Evolutionary conservation across 2,329 filamentous ascomycete species (phyloP).

Genomic region (Fusarium abutilonis): DNA sequence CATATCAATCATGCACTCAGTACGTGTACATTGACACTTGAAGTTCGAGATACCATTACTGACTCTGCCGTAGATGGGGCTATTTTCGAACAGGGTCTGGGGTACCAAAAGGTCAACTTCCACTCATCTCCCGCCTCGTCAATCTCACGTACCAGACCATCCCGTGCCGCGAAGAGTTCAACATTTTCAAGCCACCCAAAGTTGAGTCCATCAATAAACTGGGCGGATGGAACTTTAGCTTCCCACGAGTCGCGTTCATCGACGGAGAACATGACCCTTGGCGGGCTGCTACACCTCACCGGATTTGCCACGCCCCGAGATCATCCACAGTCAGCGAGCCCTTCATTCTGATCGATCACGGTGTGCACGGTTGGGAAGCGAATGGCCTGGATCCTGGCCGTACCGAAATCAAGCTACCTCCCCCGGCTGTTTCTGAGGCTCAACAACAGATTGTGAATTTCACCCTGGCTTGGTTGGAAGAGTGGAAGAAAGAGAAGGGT

Average conservation of each 20-base stretch:
- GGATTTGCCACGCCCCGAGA: conserved; percentile 66
- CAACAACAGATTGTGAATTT: conserved; percentile 69
- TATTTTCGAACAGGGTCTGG: conserved; percentile 79
- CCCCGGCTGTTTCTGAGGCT: conserved; percentile 64
- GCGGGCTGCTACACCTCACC: conserved; percentile 77
- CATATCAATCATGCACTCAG: conserved; percentile 66
- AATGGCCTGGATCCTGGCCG: conserved; percentile 66
- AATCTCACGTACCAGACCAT: conserved; percentile 69
- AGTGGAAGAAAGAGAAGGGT: conserved; percentile 57
- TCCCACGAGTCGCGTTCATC: conserved; percentile 77
- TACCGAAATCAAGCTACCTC: conserved; percentile 71
- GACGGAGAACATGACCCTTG: conserved; percentile 85
- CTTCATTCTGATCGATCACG: conserved; percentile 76
- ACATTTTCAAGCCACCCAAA: conserved; percentile 71
- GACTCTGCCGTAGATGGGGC: conserved; percentile 69
- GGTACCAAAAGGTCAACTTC: conserved; percentile 69
- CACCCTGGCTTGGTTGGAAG: conserved; percentile 73
- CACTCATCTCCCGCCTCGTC: conserved; percentile 76
- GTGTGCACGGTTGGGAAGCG: conserved; percentile 85
- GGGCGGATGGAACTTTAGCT: conserved; percentile 77
- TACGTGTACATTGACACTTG: conserved; percentile 44
- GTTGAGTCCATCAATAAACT: conserved; percentile 77
- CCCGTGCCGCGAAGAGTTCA: conserved; percentile 75
- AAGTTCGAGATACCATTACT: conserved; percentile 1
- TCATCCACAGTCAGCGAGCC: conserved; percentile 72